Percentiles rank a stretch among this genome's conserved stretches.
Evolutionary conservation across 768 basidiomycete species (phyloP).

Genomic region (Rhodotorula kratochvilovae): DNA sequence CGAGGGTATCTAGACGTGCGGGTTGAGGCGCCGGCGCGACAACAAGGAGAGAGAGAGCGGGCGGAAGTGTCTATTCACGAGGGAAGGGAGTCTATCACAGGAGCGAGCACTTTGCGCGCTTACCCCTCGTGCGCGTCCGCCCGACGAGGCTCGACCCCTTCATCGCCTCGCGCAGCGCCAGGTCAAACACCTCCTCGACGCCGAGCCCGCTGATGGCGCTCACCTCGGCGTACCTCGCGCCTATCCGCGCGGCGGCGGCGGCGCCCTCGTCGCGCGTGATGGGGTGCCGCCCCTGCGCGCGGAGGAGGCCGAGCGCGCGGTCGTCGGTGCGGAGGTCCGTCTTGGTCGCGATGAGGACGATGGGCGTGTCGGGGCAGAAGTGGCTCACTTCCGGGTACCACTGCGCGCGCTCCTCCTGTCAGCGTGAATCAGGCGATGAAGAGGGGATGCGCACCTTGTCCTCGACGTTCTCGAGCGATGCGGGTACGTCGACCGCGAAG

Average conservation of each 20-base stretch:
- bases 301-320: constrained; percentile 77
- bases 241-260: constrained; percentile 84
- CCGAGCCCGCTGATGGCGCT: constrained; percentile 85
- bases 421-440: background rate
- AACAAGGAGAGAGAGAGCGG: background rate
- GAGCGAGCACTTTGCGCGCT: constrained; percentile 28
- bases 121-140: constrained; percentile 11
- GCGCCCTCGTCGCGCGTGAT: constrained; percentile 77
- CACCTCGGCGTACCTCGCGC: constrained; percentile 81
- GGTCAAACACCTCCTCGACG: constrained; percentile 84
- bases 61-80: constrained; percentile 19
- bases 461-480: constrained; percentile 96
- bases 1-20: too few relatives aligned
- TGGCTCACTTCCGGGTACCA: constrained; percentile 92
- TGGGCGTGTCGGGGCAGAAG: constrained; percentile 81
- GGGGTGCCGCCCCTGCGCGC: constrained; percentile 69
- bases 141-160: constrained; percentile 62
- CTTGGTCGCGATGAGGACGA: constrained; percentile 90
- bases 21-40: too few relatives aligned
- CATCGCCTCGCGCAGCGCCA: constrained; percentile 80
- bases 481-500: constrained; percentile 94
- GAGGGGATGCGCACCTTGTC: constrained; percentile 81
- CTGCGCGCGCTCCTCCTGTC: constrained; percentile 49
- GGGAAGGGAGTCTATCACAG: constrained; percentile 4
- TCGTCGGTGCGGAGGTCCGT: constrained; percentile 83